Evolutionary conservation across 2,329 filamentous ascomycete genomes (phyloP), one percentile per base, ranked within the genome.

Genomic region (Ophioceras dolichostomum): DNA sequence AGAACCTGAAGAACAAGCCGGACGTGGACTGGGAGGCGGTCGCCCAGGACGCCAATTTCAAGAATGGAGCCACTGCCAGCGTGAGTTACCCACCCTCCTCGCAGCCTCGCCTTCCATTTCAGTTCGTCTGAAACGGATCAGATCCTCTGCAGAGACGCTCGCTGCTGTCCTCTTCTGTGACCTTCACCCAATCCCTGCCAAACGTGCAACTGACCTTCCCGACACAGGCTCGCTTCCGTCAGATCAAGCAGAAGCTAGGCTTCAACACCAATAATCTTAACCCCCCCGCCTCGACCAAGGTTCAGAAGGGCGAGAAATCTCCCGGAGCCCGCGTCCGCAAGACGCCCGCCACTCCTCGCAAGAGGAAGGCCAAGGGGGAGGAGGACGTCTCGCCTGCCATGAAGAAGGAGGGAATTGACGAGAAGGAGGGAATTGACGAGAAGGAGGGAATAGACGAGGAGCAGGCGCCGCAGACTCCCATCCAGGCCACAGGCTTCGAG

Each of bases 1-100:
- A 63, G 46, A 52, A 67, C 39, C 58, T 56, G 31, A 53, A 52
- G 17, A 60, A 56, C 53, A 60, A 59, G 43, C 59, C 61, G 4
- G 60, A 64, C 1, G 57, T 67, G 26, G 61, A 73, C 46, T 73
- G 69, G 69, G 49, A 58, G 0, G 49, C 46, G 4, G 62, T 72
- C 3, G 67, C 68, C 1, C 21, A 36, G 0, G 59, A 62, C 10
- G 49, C 55, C 10, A 55, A 57, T 8, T 64, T 67, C 55, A 67
- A 67, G 41, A 68, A 60, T 27, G 62, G 55, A 0, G 53, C 55
- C 8, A 59, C 61, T 3, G 68, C 68, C 39, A 63, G 61, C 49
- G 65, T 65, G 42, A 34, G 53, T 45, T 30, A n/a, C n/a, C 2
- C 8, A 7, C 20, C 9, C 7, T 26, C 19, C 13, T 16, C 30